phyloP scores from a whole-genome alignment of 1,139 yeast genomes.

The Saccharomyces hybrid region DNA sequence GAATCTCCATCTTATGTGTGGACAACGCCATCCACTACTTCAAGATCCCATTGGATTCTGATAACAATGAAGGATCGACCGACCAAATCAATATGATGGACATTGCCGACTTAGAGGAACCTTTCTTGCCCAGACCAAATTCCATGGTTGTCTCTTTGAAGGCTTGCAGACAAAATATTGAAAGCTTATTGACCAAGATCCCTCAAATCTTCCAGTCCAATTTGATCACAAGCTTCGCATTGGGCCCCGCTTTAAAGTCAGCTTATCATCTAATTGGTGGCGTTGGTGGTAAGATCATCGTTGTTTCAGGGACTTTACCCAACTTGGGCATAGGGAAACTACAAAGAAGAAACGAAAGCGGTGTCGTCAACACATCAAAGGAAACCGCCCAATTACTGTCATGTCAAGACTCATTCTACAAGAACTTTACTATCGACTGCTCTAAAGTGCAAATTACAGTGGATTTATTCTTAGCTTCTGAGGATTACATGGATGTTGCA shows the following conservation, averaged over 20 bases:
- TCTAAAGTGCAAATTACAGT: slow-evolving; percentile 86
- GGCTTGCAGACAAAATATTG: slow-evolving; percentile 68
- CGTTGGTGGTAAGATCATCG: slow-evolving; percentile 85
- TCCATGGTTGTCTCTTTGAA: slow-evolving; percentile 71
- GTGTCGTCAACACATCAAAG: slow-evolving; percentile 69
- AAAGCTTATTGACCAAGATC: slow-evolving; percentile 60
- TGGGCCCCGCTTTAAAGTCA: slow-evolving; percentile 87
- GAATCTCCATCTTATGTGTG: slow-evolving; percentile 81
- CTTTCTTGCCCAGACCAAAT: slow-evolving; percentile 84
- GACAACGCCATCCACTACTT: slow-evolving; percentile 83
- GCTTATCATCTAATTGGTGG: slow-evolving; percentile 73
- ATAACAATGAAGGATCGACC: slow-evolving; percentile 9
- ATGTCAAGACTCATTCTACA: slow-evolving; percentile 82
- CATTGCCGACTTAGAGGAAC: slow-evolving; percentile 85
- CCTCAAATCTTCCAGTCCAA: slow-evolving; percentile 66
- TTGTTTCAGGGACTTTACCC: slow-evolving; percentile 77
- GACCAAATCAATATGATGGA: slow-evolving; percentile 70
- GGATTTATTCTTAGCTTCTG: slow-evolving; percentile 83
- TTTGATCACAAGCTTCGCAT: slow-evolving; percentile 63
- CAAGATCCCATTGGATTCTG: slow-evolving; percentile 50
- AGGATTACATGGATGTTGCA: slow-evolving; percentile 89
- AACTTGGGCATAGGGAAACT: slow-evolving; percentile 80
- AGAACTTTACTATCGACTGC: slow-evolving; percentile 92
- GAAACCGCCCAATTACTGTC: slow-evolving; percentile 72
- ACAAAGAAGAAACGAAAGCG: slow-evolving; percentile 69